Evolutionary conservation across 768 basidiomycete species (phyloP), one percentile per base, ranked within the genome.

Genomic region (Trametopsis cervina): DNA sequence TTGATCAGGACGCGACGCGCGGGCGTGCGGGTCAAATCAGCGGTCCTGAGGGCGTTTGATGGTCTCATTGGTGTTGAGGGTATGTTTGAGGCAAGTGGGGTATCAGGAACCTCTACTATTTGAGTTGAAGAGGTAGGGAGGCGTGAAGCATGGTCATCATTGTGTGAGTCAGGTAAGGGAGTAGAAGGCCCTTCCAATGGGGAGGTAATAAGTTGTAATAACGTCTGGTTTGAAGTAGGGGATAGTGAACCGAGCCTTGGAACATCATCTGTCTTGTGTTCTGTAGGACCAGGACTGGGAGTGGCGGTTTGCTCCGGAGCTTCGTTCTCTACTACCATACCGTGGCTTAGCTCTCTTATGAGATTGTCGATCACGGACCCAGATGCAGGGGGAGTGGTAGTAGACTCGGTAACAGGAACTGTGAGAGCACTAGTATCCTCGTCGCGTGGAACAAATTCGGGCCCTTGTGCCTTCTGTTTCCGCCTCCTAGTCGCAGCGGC

Each of bases 1-100:
- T 71, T 64, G 4, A 85, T 70, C 13, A 77, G 75, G 42, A 87
- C 75, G 49, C 85, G 73, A 40, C 78, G 75, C 2, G 85, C 83
- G 35, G 85, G 85, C 3, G 83, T 81, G 37, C 74, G 74, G 42
- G 59, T 55, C 9, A 66, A 59, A 35, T 78, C 72, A 56, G 66
- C 49, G 59, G 63, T 53, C 63, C 72, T 58, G 53, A 60, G 36
- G 9, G n/a, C 9, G 7, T 7, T 22, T 43, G 42, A 43, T 5
- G 42, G 11, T 43, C 15, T 33, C 29, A 7, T 7, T 7, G 29
- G 29, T 33, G 29, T 33, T 33, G 29, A 7, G 7, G 29, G 29
- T 7, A 26, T 17, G 2, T 5, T 25, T 12, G 9, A 15, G n/a
- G 23, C 4, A 9, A 26, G 25, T 11, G 42, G 18, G 22, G 39